Base-by-base conservation (phyloP, 2,329 filamentous ascomycete genomes). In the Ustilaginoidea virens region DNA sequence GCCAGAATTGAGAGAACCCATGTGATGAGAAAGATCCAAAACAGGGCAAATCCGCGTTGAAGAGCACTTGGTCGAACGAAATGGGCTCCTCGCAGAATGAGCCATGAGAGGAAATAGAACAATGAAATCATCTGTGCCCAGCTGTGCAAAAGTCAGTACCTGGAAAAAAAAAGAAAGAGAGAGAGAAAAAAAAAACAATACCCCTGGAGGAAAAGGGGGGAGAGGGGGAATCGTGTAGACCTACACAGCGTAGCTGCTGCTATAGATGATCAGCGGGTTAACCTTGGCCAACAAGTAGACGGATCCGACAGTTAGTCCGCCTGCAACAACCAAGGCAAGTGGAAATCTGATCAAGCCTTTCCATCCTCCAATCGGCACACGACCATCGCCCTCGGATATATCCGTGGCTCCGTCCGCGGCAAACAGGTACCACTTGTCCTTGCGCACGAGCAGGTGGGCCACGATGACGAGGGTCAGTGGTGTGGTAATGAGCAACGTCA, bases 261-360 rank as follows among this genome's bases (percentile, higher is more conserved):
- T 86, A 56, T 94, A 90, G n/a, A 90, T 61, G 42, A 96, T 83
- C 42, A 82, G 69, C 1, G 87, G 85, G 46, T 96, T 96, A 46
- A 87, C 58, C 51, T 90, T 92, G 21, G 70, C 69, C 23, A 92
- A 44, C 29, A 96, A 53, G 40, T 80, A 80, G 2, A 80, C 78
- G 12, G 82, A 61, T 1, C 71, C 80, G 15, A 92, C 51, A 0
- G 79, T 71, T n/a, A 79, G 57, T 1, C 64, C 74, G 2, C 68
- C 70, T 1, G 86, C 67, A 19, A 82, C 61, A 13, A 66, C 45
- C 23, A 93, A 61, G 2, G 83, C 72, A 28, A 93, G 57, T 0
- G 86, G 85, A 39, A 83, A 90, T 19, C 87, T 72, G 52, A 83
- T 82, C 43, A 92, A 73, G 1, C 90, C 90, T 41, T 75, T 75